Evolutionary conservation across 1,284 basidiomycete species (phyloP).

Genomic region (Singerocomus inundabilis): DNA sequence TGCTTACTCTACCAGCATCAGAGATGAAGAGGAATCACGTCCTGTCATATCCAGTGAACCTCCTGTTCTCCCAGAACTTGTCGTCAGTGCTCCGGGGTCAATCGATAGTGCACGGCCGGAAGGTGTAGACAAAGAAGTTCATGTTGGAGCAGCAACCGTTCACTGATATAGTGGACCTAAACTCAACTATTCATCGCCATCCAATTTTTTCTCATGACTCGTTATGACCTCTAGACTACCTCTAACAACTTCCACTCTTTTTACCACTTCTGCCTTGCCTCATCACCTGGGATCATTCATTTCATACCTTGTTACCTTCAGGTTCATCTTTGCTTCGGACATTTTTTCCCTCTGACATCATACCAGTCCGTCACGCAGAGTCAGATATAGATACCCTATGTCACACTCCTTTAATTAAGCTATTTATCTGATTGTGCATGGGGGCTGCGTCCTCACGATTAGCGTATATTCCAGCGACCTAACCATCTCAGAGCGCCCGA

Average conservation of each 20-base stretch:
- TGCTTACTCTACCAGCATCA: constrained; percentile 29
- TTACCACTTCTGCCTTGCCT: background rate
- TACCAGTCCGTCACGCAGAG: background rate
- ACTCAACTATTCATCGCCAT: background rate
- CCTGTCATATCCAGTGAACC: constrained; percentile 31
- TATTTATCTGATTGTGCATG: too few relatives aligned
- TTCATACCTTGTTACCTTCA: constrained; percentile 13
- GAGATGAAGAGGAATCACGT: constrained; percentile 26
- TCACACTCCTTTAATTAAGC: constrained; percentile 12
- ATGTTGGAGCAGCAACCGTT: constrained; percentile 20
- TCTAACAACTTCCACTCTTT: constrained; percentile 21
- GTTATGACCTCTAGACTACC: constrained; percentile 6
- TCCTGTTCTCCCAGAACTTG: constrained; percentile 36
- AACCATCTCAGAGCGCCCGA: background rate
- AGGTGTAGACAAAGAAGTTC: constrained; percentile 13
- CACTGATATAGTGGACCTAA: constrained; percentile 15
- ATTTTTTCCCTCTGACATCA: background rate
- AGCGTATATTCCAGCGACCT: background rate
- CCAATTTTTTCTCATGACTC: background rate
- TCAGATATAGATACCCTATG: constrained; percentile 7
- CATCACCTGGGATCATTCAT: background rate
- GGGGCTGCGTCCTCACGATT: background rate
- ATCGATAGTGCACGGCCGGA: constrained; percentile 30
- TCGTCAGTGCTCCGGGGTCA: constrained; percentile 36
- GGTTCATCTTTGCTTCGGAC: background rate